These are phyloP conservation scores for Phyllachora maydis DNA, from an alignment of 2,329 filamentous ascomycete genomes.

Conservation along the genomic window DNA sequence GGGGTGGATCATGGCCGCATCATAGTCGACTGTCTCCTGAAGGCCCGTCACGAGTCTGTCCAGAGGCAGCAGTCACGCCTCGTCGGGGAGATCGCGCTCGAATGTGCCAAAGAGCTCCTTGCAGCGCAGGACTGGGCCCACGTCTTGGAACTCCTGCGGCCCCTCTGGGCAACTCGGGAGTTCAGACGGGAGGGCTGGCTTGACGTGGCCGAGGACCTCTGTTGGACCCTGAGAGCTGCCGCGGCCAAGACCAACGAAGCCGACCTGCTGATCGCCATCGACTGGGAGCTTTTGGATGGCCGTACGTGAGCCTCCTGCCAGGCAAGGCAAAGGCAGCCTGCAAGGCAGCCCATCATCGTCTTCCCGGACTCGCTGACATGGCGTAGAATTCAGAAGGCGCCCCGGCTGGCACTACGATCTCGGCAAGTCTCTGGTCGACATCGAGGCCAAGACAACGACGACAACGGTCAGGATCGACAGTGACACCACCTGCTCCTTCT, in stretches of 20 bases:
- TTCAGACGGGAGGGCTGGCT: constrained; percentile 40
- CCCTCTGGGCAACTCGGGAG: constrained; percentile 33
- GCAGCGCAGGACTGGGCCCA: constrained; percentile 28
- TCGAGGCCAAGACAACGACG: constrained; percentile 19
- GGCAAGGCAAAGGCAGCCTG: too few species aligned
- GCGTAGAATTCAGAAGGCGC: constrained; percentile 29
- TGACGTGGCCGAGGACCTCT: constrained; percentile 35
- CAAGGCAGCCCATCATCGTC: constrained; percentile 5
- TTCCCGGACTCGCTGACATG: constrained; percentile 1
- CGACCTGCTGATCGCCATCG: constrained; percentile 36
- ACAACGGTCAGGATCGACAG: constrained; percentile 29
- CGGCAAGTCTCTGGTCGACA: constrained; percentile 28
- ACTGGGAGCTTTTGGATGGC: constrained; percentile 42
- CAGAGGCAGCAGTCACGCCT: constrained; percentile 29
- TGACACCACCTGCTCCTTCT: constrained; percentile 11
- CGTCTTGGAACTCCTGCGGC: constrained; percentile 29
- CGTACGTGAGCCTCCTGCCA: too few species aligned
- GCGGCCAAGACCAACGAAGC: constrained; percentile 29
- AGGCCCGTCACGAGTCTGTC: constrained; percentile 31
- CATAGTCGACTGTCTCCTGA: constrained; percentile 28
- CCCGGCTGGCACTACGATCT: constrained; percentile 42
- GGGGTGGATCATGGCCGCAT: constrained; percentile 34
- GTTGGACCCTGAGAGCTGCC: constrained; percentile 37
- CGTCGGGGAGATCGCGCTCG: constrained; percentile 33
- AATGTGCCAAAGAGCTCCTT: constrained; percentile 34